Percentiles rank a stretch among this genome's conserved stretches.
phyloP scores from a whole-genome alignment of 306 rosid genomes.

The Biancaea sappan region DNA sequence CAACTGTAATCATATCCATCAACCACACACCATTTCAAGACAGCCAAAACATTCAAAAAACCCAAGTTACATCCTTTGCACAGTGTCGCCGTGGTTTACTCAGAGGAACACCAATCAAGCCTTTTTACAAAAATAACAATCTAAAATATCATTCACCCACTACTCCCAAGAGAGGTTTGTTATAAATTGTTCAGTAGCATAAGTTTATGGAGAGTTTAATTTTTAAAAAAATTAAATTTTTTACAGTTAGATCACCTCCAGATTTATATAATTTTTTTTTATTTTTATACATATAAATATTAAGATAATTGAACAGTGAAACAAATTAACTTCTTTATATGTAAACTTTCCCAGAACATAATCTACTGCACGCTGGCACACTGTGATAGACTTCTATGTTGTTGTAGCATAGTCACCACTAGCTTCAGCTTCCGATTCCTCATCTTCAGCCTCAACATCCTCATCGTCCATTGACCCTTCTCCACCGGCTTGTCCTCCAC shows the following conservation, averaged over 20 bases:
- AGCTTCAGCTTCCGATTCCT: conserved; percentile 54
- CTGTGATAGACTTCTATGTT: not conserved
- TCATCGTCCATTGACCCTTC: conserved; percentile 45
- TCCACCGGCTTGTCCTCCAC: conserved; percentile 34
- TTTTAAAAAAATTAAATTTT: too few species aligned
- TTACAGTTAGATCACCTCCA: too few species aligned
- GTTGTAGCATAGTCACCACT: conserved; percentile 39
- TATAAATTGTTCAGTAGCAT: too few species aligned
- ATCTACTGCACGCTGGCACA: conserved; percentile 30
- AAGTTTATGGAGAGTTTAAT: too few species aligned
- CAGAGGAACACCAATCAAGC: not conserved
- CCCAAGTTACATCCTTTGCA: not conserved
- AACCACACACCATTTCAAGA: not conserved
- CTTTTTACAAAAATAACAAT: conserved; percentile 1
- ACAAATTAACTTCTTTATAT: too few species aligned
- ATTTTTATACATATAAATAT: too few species aligned
- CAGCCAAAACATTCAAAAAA: not conserved
- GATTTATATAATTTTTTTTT: too few species aligned
- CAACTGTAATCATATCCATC: not conserved
- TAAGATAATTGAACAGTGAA: too few species aligned
- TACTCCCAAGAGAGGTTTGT: too few species aligned
- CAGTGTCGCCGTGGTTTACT: not conserved
- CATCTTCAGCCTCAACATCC: conserved; percentile 46
- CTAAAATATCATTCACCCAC: not conserved
- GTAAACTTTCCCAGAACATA: not conserved